A percentile compares a stretch with the other conserved stretches of the same genome.
Evolutionary conservation across 768 basidiomycete genomes (phyloP).

Genomic region (Megacollybia marginata): DNA sequence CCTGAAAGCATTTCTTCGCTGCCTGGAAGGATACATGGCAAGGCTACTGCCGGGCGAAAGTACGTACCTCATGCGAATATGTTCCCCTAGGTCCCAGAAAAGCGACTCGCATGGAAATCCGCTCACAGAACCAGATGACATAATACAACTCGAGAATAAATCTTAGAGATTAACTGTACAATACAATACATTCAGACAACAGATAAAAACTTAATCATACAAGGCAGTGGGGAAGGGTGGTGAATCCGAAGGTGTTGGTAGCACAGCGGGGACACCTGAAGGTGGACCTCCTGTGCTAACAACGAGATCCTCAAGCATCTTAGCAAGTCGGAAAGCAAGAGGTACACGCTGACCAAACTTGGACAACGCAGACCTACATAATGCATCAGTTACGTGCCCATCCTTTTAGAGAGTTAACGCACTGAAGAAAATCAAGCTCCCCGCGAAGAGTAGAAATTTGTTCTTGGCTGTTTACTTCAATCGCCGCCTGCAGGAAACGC

Average conservation of each 20-base stretch:
- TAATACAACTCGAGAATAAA: too few relatives aligned
- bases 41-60: background rate
- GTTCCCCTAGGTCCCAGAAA: slow-evolving; percentile 53
- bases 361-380: slow-evolving; percentile 43
- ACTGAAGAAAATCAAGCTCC: slow-evolving; percentile 69
- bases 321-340: slow-evolving; percentile 52
- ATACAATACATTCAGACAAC: too few relatives aligned
- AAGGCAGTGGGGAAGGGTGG: background rate
- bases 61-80: slow-evolving; percentile 42
- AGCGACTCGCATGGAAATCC: slow-evolving; percentile 21
- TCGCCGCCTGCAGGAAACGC: slow-evolving; percentile 58
- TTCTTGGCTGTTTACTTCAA: slow-evolving; percentile 46
- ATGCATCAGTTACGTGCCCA: slow-evolving; percentile 1
- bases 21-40: slow-evolving; percentile 25
- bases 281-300: slow-evolving; percentile 6
- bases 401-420: slow-evolving; percentile 3
- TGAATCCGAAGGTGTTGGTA: background rate
- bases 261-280: background rate
- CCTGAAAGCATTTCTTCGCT: slow-evolving; percentile 38
- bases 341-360: slow-evolving; percentile 64
- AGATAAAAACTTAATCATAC: background rate
- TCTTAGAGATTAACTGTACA: too few relatives aligned
- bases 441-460: slow-evolving; percentile 51
- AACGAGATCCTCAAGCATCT: slow-evolving; percentile 47
- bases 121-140: too few relatives aligned